Base-by-base conservation (phyloP, 1,284 basidiomycete species). In the Anthracocystis panici-leucophaei region DNA sequence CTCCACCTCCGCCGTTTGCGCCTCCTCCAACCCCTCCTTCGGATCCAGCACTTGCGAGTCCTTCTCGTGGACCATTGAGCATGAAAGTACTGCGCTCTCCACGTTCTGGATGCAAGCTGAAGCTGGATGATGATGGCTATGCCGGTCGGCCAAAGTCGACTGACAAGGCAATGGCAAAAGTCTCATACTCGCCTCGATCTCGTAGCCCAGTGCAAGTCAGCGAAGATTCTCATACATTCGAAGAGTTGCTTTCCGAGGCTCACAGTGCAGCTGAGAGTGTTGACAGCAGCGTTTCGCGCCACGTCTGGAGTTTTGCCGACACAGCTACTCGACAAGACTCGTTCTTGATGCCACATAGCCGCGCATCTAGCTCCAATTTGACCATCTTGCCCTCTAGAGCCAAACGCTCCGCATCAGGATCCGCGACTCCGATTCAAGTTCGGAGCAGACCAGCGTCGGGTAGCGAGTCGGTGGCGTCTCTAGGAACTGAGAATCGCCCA, bases 1-100 rank as follows among this genome's bases (percentile, higher is more conserved):
- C 57, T 16, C 68, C 68, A 3, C 68, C 62, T 5, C 68, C 68
- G 8, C 54, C 58, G 2, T 71, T 65, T n/a, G 68, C 68, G 1
- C 61, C 50, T 16, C 68, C 68, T 42, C 68, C 57, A 18, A 50
- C 54, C 4, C 68, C 68, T 1, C 16, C 48, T 18, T 57, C 58
- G 1, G 57, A 58, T 12, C 18, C 41, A 14, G 11, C 14, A 5
- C 0, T 42, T 18, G 33, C 40, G 3, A 18, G 8, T 20, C 14
- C 46, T 1, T 41, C 48, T 7, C 49, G 25, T 5, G 25, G 42
- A 9, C 27, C 51, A 14, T 41, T 38, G 2, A 44, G 33, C 25
- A 29, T 40, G 21, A 31, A 21, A 14, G 2, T 14, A 2, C 5
- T 38, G 35, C 11, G 35, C 12, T 61, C 54, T 7, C 41, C 41